These are phyloP conservation scores for Perilla frutescens DNA, from an alignment of 257 asterid species.

Conservation along the genomic window DNA sequence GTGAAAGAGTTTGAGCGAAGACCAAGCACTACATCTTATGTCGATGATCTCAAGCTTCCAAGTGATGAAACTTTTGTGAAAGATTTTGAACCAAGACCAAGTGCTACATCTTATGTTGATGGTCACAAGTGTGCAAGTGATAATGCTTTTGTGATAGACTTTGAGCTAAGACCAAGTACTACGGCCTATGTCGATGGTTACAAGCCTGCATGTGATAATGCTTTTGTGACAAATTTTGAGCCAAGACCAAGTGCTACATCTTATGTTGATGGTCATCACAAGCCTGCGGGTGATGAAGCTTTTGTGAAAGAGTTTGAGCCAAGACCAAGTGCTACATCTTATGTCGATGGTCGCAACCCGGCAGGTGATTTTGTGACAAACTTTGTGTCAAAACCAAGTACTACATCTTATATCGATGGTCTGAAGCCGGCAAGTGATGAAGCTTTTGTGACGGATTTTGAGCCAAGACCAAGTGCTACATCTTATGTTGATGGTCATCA, in stretches of 20 bases:
- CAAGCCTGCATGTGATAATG: too few relatives aligned
- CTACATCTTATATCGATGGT: not conserved
- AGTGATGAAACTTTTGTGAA: not conserved
- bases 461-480: constrained; percentile 20
- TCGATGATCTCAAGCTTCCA: not conserved
- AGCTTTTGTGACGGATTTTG: constrained; percentile 12
- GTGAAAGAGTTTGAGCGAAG: too few relatives aligned
- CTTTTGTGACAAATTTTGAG: too few relatives aligned
- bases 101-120: constrained; percentile 17
- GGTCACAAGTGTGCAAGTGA: not conserved
- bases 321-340: constrained; percentile 26
- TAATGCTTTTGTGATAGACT: too few relatives aligned
- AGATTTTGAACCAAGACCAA: constrained; percentile 41
- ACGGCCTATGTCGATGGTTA: too few relatives aligned
- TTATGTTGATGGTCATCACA: too few relatives aligned
- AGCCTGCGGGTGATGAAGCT: not conserved
- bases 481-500: too few relatives aligned
- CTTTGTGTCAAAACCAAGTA: constrained; percentile 37
- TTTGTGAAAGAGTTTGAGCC: constrained; percentile 30
- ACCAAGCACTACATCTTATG: constrained; percentile 16
- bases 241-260: too few relatives aligned
- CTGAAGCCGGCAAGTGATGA: not conserved
- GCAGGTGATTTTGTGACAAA: not conserved
- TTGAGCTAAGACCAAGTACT: too few relatives aligned
- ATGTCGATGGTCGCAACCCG: not conserved